Base-by-base conservation (phyloP, 2,329 filamentous ascomycete species). In the Clathrospora elynae region DNA sequence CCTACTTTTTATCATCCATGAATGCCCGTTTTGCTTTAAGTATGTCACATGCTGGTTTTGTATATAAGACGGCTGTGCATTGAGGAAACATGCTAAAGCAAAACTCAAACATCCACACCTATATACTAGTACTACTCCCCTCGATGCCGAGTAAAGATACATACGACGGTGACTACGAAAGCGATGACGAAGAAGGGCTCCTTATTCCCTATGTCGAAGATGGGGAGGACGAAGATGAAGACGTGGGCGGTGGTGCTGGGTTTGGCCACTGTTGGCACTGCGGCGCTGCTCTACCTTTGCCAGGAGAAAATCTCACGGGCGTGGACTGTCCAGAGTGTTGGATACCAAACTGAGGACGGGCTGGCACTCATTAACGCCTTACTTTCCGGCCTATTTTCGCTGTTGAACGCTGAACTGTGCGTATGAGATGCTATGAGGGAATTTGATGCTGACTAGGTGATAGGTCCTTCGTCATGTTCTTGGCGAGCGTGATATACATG, bases 221-320 rank as follows among this genome's bases (percentile, higher is more conserved):
- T 2, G 14, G 19, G 0, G 37, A 36, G 2, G 12, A 24, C 2
- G 8, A 25, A 10, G 10, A 4, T 18, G 20, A 42, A 10, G 10
- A 9, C 19, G 8, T 28, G 1, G 9, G 22, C 18, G 6, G n/a
- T 7, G 4, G 11, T 22, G 8, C 14, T 9, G 2, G 23, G 9
- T 29, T 35, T 5, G 16, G 35, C 6, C 28, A 44, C 16, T 51
- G 47, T 25, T 51, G 43, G 47, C 18, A 36, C 16, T 51, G 47
- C 36, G 19, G 18, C 12, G n/a, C 26, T 16, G 7, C 43, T 5
- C 13, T 51, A 13, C 25, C 10, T 17, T 19, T 35, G 1, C 23
- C 38, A 5, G n/a, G 18, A 9, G 10, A 13, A 1, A 12, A 6
- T 5, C 4, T 6, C 9, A 8, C 9, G n/a, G 16, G 13, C 7